Base-by-base conservation (phyloP, 1,284 basidiomycete species). In the Pisolithus thermaeus region DNA sequence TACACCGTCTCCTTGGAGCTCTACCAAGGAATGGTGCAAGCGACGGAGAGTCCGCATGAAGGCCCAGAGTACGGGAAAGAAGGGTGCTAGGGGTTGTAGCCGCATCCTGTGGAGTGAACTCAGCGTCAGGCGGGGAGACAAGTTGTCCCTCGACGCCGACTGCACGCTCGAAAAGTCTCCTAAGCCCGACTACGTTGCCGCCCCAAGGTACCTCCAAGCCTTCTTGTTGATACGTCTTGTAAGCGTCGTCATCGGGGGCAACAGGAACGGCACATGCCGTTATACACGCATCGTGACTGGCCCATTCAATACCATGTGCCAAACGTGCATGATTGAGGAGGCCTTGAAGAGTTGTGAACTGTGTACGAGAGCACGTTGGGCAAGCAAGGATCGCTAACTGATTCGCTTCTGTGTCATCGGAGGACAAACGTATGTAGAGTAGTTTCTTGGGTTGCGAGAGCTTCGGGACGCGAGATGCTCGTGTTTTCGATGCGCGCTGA, bases 331-430 rank as follows among this genome's bases (percentile, higher is more conserved):
- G 87, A 56, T 89, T 90, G 25, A 88, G 72, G 22, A 90, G 74
- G 3, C 87, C 87, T 64, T 90, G 87, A 2, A 89, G 73, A n/a
- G 78, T 82, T 12, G 79, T 81, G 60, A 90, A 89, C 14, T 83
- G 72, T 1, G 76, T 79, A 41, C 83, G 78, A 18, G 66, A 58
- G 58, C 87, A 90, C 53, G 72, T 73, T 0, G 81, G 78, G 59
- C 87, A 90, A 18, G 72, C 73, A 46, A 90, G 71, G 55, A 73
- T 73, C 28, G 67, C 68, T 58, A 75, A 58, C 56, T 71, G 64
- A 47, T 69, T 70, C 22, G 62, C 60, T 12, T 63, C 65, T 1
- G 63, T 53, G 20, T 59, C 32, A 4, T 5, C 55, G 49, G 74
- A 69, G 27, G 59, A 52, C 3, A 67, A 40, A 43, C 70, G 75